Conservation (phyloP, 257 asterid genomes). For the Lycium barbarum region DNA sequence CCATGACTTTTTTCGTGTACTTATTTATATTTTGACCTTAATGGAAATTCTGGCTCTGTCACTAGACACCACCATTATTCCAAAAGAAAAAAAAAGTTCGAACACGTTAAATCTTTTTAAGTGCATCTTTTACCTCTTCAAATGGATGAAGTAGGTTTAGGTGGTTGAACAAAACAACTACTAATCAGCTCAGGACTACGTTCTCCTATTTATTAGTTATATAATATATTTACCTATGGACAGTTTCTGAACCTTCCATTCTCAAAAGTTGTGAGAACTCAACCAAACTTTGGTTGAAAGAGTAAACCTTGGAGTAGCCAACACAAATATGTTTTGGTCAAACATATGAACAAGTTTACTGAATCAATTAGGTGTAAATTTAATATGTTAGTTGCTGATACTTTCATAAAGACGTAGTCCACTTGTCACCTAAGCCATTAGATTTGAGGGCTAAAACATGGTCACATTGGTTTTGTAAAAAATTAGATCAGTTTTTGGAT, state of each 20-base stretch:
- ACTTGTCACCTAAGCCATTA: background rate
- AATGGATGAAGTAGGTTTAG: conserved; percentile 13
- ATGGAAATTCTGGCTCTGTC: background rate
- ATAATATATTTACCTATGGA: background rate
- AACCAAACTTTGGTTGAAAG: background rate
- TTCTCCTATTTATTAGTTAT: too few species aligned
- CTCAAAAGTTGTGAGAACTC: conserved; percentile 1
- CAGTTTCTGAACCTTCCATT: background rate
- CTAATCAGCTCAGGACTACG: background rate
- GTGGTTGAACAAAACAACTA: conserved; percentile 27
- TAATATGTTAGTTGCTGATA: background rate
- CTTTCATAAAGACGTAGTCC: background rate
- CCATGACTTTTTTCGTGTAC: background rate
- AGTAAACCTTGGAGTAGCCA: background rate
- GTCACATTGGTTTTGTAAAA: too few species aligned
- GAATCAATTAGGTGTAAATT: background rate
- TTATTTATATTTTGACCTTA: background rate
- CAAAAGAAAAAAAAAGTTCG: background rate
- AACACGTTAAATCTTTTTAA: background rate
- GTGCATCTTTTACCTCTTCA: background rate
- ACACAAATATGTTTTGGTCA: background rate
- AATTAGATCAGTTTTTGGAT: too few species aligned
- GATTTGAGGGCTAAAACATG: background rate
- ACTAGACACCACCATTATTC: background rate
- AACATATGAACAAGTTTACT: background rate